These are phyloP conservation scores for Lotmaria passim DNA, from an alignment of 208 protist species.

Conservation along the genomic window DNA sequence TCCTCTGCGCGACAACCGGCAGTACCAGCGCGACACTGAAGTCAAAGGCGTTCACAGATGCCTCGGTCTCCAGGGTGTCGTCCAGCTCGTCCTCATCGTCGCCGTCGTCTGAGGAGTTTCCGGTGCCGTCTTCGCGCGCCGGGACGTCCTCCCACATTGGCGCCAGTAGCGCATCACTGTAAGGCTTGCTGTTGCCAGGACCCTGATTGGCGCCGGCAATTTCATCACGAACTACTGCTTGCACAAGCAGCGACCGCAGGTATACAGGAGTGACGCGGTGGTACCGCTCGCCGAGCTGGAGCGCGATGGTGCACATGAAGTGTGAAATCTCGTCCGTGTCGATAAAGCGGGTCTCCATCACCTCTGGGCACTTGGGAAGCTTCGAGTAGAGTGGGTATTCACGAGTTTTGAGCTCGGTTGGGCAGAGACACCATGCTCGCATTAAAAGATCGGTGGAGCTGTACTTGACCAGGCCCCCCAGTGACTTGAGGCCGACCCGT, in stretches of 20 bases:
- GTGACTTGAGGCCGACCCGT: slow-evolving; percentile 34
- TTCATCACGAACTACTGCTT: slow-evolving; percentile 40
- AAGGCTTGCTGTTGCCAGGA: slow-evolving; percentile 18
- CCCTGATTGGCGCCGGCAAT: slow-evolving; percentile 22
- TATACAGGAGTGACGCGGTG: slow-evolving; percentile 34
- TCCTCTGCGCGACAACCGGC: slow-evolving; percentile 36
- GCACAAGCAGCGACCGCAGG: slow-evolving; percentile 38
- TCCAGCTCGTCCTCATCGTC: slow-evolving; percentile 18
- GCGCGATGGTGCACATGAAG: slow-evolving; percentile 40
- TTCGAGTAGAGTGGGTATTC: slow-evolving; percentile 36
- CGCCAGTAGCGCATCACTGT: slow-evolving; percentile 26
- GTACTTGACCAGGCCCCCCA: slow-evolving; percentile 40
- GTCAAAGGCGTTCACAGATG: slow-evolving; percentile 59
- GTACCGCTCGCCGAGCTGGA: slow-evolving; percentile 40
- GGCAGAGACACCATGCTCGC: slow-evolving; percentile 36
- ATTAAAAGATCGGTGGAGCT: slow-evolving; percentile 35
- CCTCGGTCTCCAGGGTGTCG: slow-evolving; percentile 19
- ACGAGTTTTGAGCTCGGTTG: slow-evolving; percentile 27
- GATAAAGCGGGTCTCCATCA: slow-evolving; percentile 36
- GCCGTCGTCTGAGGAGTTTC: slow-evolving; percentile 7
- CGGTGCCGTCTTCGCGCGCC: not conserved
- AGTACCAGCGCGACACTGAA: slow-evolving; percentile 64
- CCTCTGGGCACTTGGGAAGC: slow-evolving; percentile 40
- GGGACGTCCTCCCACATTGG: slow-evolving; percentile 29
- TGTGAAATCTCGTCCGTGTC: slow-evolving; percentile 39